Percentiles rank a stretch among this genome's conserved stretches.
These are phyloP conservation scores for Kingdonia uniflora DNA, from an alignment of 164 flowering plant species.

Conservation along the genomic window DNA sequence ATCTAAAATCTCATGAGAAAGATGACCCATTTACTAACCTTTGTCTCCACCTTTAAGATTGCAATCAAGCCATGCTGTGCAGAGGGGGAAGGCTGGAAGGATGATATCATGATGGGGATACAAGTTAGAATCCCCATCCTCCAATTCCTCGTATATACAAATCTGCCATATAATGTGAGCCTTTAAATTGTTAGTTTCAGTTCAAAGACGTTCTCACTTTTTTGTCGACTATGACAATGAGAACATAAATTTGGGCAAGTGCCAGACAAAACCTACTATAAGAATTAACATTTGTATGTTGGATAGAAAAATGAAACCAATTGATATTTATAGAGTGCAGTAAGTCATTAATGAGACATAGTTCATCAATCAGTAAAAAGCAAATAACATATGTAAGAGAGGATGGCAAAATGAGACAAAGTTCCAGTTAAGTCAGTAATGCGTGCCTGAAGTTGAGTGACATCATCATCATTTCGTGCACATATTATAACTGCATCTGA, in stretches of 20 bases:
- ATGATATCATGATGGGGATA: constrained; percentile 78
- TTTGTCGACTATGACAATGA: no score
- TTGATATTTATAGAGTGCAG: no score
- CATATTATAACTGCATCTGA: constrained; percentile 71
- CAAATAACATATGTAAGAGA: no score
- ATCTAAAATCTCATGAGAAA: no score
- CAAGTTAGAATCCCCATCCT: constrained; percentile 49
- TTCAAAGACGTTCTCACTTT: not conserved
- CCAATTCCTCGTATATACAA: constrained; percentile 57
- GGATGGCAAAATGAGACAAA: no score
- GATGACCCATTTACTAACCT: constrained; percentile 11
- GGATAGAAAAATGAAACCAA: no score
- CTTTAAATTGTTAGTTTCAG: not conserved
- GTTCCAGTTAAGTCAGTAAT: not conserved
- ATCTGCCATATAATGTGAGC: constrained; percentile 34
- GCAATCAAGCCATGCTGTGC: constrained; percentile 75
- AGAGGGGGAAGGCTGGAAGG: constrained; percentile 72
- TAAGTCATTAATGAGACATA: not conserved
- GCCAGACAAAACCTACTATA: no score
- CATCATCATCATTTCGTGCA: constrained; percentile 76
- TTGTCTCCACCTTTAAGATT: constrained; percentile 27
- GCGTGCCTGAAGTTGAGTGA: constrained; percentile 72
- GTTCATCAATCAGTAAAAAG: not conserved
- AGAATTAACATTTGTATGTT: no score
- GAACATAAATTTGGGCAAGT: no score